These are phyloP conservation scores for Neurospora africana DNA, from an alignment of 495 filamentous ascomycete genomes.

Conservation along the genomic window DNA sequence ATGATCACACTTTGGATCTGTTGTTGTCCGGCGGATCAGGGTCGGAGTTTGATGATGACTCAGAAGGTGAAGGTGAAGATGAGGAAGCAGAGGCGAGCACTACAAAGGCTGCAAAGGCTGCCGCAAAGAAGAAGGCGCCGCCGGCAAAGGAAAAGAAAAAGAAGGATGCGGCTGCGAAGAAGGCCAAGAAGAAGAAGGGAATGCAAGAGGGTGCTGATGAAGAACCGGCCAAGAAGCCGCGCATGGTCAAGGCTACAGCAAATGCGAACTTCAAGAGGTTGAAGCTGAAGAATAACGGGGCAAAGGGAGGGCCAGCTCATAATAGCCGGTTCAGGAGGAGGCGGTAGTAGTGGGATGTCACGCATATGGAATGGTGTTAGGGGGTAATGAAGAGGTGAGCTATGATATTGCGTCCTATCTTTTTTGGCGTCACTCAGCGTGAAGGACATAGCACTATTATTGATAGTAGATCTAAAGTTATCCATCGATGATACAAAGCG, in stretches of 20 bases:
- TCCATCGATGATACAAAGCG: too few relatives aligned
- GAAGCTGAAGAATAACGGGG: constrained; percentile 58
- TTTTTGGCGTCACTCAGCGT: neutral
- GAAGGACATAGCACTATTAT: neutral
- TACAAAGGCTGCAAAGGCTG: constrained; percentile 11
- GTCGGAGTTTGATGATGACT: constrained; percentile 17
- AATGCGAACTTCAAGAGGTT: constrained; percentile 76
- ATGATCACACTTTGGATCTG: constrained; percentile 11
- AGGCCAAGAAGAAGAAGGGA: constrained; percentile 22
- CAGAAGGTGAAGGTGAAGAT: constrained; percentile 20
- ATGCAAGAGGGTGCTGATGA: constrained; percentile 36
- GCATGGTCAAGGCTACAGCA: constrained; percentile 63
- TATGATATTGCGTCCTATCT: neutral
- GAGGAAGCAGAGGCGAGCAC: constrained; percentile 15
- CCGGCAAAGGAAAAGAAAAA: neutral
- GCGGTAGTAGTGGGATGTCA: constrained; percentile 10
- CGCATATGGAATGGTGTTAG: neutral
- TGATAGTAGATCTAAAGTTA: too few relatives aligned
- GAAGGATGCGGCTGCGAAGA: constrained; percentile 15
- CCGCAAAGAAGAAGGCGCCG: constrained; percentile 22
- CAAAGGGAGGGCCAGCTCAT: constrained; percentile 40
- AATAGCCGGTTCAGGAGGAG: constrained; percentile 40
- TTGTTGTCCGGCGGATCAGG: constrained; percentile 3
- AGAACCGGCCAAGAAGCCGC: constrained; percentile 31
- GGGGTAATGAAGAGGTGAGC: neutral